Conservation (phyloP, 1,139 yeast genomes). For the Candida albicans region DNA sequence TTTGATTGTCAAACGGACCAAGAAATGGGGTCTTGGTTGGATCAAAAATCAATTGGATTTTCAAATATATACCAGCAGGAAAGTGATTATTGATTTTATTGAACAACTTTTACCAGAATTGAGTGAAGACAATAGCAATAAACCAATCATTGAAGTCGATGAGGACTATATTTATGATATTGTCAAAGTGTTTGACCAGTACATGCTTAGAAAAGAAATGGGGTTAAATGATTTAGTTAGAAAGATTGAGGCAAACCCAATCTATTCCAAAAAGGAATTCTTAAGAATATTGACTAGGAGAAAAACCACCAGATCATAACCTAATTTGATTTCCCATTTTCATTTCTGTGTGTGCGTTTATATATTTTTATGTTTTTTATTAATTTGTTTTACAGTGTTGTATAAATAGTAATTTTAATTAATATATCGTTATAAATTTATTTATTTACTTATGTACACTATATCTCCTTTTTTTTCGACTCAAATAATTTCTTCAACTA, state of each 20-base stretch:
- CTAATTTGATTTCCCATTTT: neutral
- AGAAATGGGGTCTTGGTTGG: conserved; percentile 16
- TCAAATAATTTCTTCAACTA: conserved; percentile 32
- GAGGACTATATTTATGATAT: conserved; percentile 11
- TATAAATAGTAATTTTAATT: neutral
- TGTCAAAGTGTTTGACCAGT: conserved; percentile 16
- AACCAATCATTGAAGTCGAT: conserved; percentile 6
- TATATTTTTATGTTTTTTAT: neutral
- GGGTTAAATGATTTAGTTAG: conserved; percentile 12
- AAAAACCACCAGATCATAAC: conserved; percentile 1
- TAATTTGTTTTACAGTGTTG: neutral
- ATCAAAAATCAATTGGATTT: conserved; percentile 13
- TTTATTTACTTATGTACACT: neutral
- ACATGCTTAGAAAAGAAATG: conserved; percentile 14
- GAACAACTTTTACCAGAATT: conserved; percentile 12
- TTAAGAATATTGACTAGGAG: conserved; percentile 13
- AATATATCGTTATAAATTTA: neutral
- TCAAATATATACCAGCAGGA: conserved; percentile 13
- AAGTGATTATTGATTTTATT: conserved; percentile 14
- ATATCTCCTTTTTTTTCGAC: neutral
- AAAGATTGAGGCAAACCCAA: conserved; percentile 14
- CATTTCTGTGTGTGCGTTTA: no score
- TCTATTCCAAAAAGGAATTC: conserved; percentile 15
- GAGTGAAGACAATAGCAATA: conserved; percentile 5
- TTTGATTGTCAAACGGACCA: conserved; percentile 10